phyloP scores from a whole-genome alignment of 805 yeast species.

The Ogataea glucozyma region DNA sequence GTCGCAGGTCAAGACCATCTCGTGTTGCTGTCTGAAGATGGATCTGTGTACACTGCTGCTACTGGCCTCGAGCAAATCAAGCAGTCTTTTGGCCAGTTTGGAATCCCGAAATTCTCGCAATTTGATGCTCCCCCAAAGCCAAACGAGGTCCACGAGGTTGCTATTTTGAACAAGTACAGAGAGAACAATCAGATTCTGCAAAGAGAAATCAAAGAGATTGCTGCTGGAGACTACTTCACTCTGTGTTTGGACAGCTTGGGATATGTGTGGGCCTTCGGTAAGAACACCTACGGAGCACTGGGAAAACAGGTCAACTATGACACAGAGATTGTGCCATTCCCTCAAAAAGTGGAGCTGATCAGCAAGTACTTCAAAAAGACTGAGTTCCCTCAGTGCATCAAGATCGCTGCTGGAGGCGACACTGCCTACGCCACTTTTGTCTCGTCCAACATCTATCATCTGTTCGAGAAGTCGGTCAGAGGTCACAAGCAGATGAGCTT shows the following conservation, averaged over 20 bases:
- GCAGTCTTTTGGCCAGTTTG: slow-evolving; percentile 74
- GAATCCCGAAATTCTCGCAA: slow-evolving; percentile 72
- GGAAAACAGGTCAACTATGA: slow-evolving; percentile 68
- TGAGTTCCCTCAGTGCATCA: slow-evolving; percentile 47
- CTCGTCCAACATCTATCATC: slow-evolving; percentile 37
- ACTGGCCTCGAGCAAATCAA: slow-evolving; percentile 52
- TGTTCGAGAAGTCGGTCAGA: slow-evolving; percentile 35
- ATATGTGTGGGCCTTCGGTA: slow-evolving; percentile 82
- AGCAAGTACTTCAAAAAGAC: slow-evolving; percentile 40
- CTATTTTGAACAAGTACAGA: slow-evolving; percentile 52
- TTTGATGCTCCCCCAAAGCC: slow-evolving; percentile 54
- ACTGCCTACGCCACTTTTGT: slow-evolving; percentile 54
- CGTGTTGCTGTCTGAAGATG: slow-evolving; percentile 57
- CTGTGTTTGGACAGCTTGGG: slow-evolving; percentile 70
- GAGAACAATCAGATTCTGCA: slow-evolving; percentile 30
- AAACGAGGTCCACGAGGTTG: slow-evolving; percentile 53
- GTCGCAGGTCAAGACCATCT: slow-evolving; percentile 69
- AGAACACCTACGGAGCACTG: slow-evolving; percentile 80
- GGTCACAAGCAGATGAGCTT: slow-evolving; percentile 16
- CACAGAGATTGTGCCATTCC: slow-evolving; percentile 70
- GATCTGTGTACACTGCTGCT: slow-evolving; percentile 62
- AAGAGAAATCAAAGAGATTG: slow-evolving; percentile 57
- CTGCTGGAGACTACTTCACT: slow-evolving; percentile 75
- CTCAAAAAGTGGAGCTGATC: slow-evolving; percentile 51
- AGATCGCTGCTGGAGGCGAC: slow-evolving; percentile 70